Evolutionary conservation across 2,329 filamentous ascomycete genomes (phyloP), one percentile per base, ranked within the genome.

Genomic region (Penicillium sp.): DNA sequence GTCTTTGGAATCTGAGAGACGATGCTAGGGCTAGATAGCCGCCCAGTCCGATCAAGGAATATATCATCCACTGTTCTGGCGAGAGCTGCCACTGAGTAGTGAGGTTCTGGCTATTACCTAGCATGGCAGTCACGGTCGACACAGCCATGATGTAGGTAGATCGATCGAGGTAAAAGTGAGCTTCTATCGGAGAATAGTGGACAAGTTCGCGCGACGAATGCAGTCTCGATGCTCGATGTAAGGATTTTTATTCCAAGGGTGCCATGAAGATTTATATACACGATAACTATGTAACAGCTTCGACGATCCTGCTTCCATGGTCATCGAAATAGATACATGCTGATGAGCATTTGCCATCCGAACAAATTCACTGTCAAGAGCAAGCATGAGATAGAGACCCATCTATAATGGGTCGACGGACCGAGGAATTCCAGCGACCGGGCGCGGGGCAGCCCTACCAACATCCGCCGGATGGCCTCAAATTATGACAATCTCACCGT

Each of bases 1-100:
- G 68, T 38, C 72, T 63, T 33, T 63, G 71, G 57, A 72, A 75
- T 37, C 73, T 67, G 6, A 75, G 49, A 6, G 62, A 64, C 10
- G 62, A 66, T n/a, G 65, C 65, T 11, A 73, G 52, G 4, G 63
- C 43, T 1, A 71, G 59, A 51, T 75, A 75, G 14, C 55, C 52
- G 6, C 55, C 54, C 4, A 65, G 13, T 1, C 63, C 62, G 14
- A 66, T 10, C 13, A 65, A 10, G 6, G 52, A 42, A 13, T 38
- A 68, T 3, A 67, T 2, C 3, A 65, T 33, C n/a, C 52, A 35
- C 28, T 64, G 46, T 11, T 55, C 26, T 1, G 14, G 30, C 2
- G 63, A 56, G 28, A 37, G 11, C 30, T 62, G 22, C 0, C 42
- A 43, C 10, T 62, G 13, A 2, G 26, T 3, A 4, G 30, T 33